Evolutionary conservation across 164 flowering plant genomes (phyloP), one percentile per base, ranked within the genome.

Genomic region (Chimonanthus praecox): DNA sequence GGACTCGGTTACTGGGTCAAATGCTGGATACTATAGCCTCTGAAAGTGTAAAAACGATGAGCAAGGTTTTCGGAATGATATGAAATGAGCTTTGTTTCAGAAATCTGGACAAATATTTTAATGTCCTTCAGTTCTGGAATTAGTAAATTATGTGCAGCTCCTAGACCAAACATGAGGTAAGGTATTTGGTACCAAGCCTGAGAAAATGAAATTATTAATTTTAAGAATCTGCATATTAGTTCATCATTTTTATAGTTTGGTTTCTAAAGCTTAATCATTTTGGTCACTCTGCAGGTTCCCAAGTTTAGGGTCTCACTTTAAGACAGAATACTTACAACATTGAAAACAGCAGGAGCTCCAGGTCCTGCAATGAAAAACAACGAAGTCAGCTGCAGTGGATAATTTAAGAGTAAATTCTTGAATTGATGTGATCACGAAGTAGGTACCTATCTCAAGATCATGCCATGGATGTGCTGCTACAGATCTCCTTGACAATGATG

Each of bases 381-480:
- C 11, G 47, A 21, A 18, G 45, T 69, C 47, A 51, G 71, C 48
- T 18, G 54, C 54, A 48, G 51, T 47, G 54, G 15, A 9, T 48
- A 6, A 48, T 48, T 11, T 49, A 71, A 48, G 74, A 21, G 6
- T 50, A 18, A 62, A 49, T 47, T 60, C 44, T 13, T 44, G 8
- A 11, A 18, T 20, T 8, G 63, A 71, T n/a, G 71, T 8, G 15
- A 13, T 67, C 8, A 72, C 45, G 9, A 61, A 11, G 67, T 48
- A 60, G 43, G 64, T 88, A 89, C 94, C 94, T 74, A 89, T 87
- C 75, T 89, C 94, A 77, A 89, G 91, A 85, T 89, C 94, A 79
- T 87, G 94, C 94, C 94, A 89, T 71, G 94, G 94, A 78, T 89
- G 94, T 49, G 94, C 94, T 82, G 91, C 94, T 50, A 85, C 89